phyloP scores from a whole-genome alignment of 2,329 filamentous ascomycete genomes.

The Colletotrichum musae region DNA sequence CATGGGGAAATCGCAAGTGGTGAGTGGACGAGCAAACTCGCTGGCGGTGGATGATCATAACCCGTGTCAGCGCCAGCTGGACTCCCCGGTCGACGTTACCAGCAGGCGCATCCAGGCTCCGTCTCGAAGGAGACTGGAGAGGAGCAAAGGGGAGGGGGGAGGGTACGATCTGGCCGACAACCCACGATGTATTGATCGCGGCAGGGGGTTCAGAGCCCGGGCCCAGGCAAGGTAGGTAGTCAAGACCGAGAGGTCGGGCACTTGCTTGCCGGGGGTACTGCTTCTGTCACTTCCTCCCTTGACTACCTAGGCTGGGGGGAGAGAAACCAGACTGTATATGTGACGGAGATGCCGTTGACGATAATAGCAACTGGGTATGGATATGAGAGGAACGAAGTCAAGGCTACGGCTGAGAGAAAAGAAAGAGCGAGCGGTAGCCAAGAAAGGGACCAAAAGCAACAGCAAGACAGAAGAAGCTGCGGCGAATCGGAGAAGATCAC shows the following conservation, averaged over 20 bases:
- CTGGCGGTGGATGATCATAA: conserved; percentile 29
- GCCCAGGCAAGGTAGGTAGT: conserved; percentile 10
- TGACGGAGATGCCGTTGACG: conserved; percentile 16
- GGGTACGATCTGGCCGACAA: conserved; percentile 17
- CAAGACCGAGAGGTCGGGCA: conserved; percentile 10
- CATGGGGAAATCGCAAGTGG: conserved; percentile 24
- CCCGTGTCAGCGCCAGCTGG: conserved; percentile 28
- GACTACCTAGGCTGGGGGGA: neutral
- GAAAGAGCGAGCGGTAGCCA: neutral
- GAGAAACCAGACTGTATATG: neutral
- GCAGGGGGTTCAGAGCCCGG: conserved; percentile 8
- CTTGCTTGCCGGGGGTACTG: conserved; percentile 3
- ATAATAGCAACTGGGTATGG: conserved; percentile 4
- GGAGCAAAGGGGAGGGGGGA: neutral
- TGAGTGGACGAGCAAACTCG: conserved; percentile 35
- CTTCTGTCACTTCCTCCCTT: conserved; percentile 13
- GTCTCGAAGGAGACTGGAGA: neutral
- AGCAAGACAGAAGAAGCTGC: conserved; percentile 4
- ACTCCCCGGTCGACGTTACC: conserved; percentile 4
- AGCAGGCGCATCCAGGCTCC: conserved; percentile 9
- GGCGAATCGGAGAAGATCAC: conserved; percentile 26
- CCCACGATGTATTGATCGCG: conserved; percentile 10
- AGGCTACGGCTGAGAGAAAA: neutral
- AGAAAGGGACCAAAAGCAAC: neutral
- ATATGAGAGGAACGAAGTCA: neutral